Evolutionary conservation across 2,329 filamentous ascomycete genomes (phyloP).

Genomic region (Colletotrichum melonis): DNA sequence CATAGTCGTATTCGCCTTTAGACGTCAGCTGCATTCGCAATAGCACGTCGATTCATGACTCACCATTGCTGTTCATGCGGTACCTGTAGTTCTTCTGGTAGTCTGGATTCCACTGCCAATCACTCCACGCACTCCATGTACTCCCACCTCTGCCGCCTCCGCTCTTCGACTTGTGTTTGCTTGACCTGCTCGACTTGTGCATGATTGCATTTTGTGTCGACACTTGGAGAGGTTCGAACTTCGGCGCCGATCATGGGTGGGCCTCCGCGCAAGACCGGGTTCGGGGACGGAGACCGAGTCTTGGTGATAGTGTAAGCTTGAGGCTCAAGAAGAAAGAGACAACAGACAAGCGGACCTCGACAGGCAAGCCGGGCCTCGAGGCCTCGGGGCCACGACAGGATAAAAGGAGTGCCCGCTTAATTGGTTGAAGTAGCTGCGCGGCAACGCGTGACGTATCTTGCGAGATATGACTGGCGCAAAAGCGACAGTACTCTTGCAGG

Average conservation of each 20-base stretch:
- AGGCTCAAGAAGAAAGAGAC: conserved; percentile 25
- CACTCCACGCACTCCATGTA: conserved; percentile 37
- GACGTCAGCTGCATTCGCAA: conserved; percentile 3
- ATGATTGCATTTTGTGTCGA: conserved; percentile 42
- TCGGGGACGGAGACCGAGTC: conserved; percentile 5
- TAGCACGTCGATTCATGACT: not conserved
- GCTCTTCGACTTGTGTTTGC: conserved; percentile 41
- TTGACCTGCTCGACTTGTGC: conserved; percentile 39
- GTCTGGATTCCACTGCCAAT: conserved; percentile 43
- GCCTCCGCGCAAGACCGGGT: not conserved
- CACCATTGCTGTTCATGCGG: conserved; percentile 44
- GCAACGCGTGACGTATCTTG: conserved; percentile 31
- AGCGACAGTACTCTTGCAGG: conserved; percentile 2
- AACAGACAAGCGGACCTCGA: conserved; percentile 23
- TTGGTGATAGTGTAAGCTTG: conserved; percentile 17
- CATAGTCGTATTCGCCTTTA: conserved; percentile 40
- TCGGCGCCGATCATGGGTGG: conserved; percentile 1
- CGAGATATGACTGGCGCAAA: conserved; percentile 28
- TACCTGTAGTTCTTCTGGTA: conserved; percentile 44
- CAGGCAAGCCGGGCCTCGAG: conserved; percentile 23
- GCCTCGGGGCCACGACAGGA: conserved; percentile 14
- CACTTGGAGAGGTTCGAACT: not conserved
- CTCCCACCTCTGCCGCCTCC: conserved; percentile 8
- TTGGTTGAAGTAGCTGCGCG: conserved; percentile 26
- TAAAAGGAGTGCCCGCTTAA: conserved; percentile 28